A percentile compares a stretch with the other conserved stretches of the same genome.
phyloP scores from a whole-genome alignment of 768 basidiomycete species.

The Boletales sp. region DNA sequence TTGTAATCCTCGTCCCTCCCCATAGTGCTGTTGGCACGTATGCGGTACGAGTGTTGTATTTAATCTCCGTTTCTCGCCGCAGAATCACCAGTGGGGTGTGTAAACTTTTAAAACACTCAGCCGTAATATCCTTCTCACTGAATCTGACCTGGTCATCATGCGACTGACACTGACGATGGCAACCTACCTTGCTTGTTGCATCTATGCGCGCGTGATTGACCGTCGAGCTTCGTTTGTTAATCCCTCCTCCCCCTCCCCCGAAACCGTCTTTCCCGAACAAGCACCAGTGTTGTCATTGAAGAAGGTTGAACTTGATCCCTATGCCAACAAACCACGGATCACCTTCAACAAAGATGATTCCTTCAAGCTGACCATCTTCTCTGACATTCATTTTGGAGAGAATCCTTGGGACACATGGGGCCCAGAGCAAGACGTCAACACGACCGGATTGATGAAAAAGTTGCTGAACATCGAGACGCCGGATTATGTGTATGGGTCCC shows the following conservation, averaged over 20 bases:
- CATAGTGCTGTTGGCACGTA: no score
- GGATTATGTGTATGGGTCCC: conserved; percentile 57
- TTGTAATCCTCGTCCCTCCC: no score
- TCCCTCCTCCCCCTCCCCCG: not conserved
- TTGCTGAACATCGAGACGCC: conserved; percentile 58
- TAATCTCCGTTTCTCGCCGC: not conserved
- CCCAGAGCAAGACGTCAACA: conserved; percentile 62
- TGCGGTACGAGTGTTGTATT: no score
- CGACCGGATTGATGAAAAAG: conserved; percentile 51
- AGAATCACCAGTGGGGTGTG: no score
- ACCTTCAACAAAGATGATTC: conserved; percentile 55
- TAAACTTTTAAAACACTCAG: no score
- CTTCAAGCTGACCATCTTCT: conserved; percentile 72
- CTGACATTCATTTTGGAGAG: conserved; percentile 75
- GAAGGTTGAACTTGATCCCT: conserved; percentile 32
- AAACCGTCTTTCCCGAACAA: not conserved
- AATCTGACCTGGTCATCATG: not conserved
- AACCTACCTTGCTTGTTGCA: conserved; percentile 1
- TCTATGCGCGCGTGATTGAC: conserved; percentile 14
- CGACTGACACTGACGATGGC: not conserved
- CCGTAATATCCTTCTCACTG: no score
- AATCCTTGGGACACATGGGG: conserved; percentile 71
- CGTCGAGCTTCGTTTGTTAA: not conserved
- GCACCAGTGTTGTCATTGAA: not conserved
- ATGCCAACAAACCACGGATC: conserved; percentile 46